Conservation (phyloP, 2,329 filamentous ascomycete genomes). For the Colletotrichum sp. region DNA sequence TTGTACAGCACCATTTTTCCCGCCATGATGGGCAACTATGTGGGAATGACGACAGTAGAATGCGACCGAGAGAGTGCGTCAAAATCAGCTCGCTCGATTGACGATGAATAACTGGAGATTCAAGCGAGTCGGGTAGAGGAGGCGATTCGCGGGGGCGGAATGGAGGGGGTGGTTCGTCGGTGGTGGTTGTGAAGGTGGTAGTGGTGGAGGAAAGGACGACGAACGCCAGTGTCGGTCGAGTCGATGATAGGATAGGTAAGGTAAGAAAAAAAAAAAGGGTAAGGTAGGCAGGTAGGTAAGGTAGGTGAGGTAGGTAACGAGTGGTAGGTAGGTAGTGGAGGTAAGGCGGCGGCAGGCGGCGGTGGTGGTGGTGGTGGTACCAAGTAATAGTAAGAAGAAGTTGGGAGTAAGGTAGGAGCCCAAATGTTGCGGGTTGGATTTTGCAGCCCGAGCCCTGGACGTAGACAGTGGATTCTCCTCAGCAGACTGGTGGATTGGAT, state of each 20-base stretch:
- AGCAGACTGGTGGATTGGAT: conserved; percentile 22
- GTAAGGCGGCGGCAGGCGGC: background rate
- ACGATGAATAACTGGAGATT: background rate
- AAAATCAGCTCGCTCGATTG: conserved; percentile 7
- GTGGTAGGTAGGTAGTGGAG: background rate
- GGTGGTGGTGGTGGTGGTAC: background rate
- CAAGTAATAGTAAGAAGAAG: background rate
- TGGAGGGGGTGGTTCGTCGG: conserved; percentile 23
- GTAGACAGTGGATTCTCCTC: conserved; percentile 16
- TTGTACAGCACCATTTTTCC: conserved; percentile 97
- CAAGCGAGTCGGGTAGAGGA: conserved; percentile 1
- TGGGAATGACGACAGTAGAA: conserved; percentile 21
- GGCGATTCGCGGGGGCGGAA: conserved; percentile 16
- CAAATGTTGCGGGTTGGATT: conserved; percentile 17
- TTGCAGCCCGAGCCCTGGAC: conserved; percentile 21
- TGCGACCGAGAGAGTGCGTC: conserved; percentile 4
- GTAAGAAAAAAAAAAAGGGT: conserved; percentile 1
- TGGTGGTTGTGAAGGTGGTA: conserved; percentile 25
- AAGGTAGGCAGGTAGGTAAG: background rate
- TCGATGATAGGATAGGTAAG: conserved; percentile 18
- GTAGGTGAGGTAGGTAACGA: background rate
- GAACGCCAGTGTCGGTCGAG: conserved; percentile 6
- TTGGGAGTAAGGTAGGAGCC: conserved; percentile 13
- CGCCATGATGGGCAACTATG: conserved; percentile 64
- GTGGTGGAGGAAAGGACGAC: conserved; percentile 22